Base-by-base conservation (phyloP, 768 basidiomycete species). In the Suillus brevipes region DNA sequence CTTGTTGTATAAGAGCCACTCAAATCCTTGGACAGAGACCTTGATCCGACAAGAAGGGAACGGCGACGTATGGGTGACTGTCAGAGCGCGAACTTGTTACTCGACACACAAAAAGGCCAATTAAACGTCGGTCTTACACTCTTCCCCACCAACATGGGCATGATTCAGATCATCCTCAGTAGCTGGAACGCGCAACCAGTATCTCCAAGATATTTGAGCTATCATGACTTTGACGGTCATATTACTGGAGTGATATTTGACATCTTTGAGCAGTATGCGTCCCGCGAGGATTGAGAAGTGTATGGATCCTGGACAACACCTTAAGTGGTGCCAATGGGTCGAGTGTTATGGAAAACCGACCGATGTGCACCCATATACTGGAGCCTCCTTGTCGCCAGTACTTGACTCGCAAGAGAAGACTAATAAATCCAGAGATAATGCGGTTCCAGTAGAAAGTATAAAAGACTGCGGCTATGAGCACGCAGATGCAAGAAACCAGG, bases 391-490 rank as follows among this genome's bases (percentile, higher is more conserved):
- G 83, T 67, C 89, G 89, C 96, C 97, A 97, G 66, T 88, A 87
- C 64, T 85, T 77, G 8, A 92, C 71, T 36, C 94, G 90, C 58
- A 97, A 77, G 14, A 85, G 69, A 62, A 87, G 80, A 16, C 88
- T 85, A 65, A 95, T 78, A 62, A 91, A 65, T 62, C 83, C 85
- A 0, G 88, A 94, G 64, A 97, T 75, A 60, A 97, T 79, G 47
- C 95, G 87, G 78, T 95, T 96, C 87, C 91, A 94, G 79, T 91
- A 97, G 84, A 97, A 96, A 67, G 93, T 83, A 78, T 93, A 92
- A 66, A 93, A 79, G 63, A 92, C 77, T 8, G 89, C 78, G 18
- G 82, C 83, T 42, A 85, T 58, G 67, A 82, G 75, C 34, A 83
- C 85, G 71, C 83, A 84, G 60, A 89, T 75, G 75, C 87, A 90